Conservation (phyloP, 768 basidiomycete genomes). For the Erythrobasidium yunnanense region DNA sequence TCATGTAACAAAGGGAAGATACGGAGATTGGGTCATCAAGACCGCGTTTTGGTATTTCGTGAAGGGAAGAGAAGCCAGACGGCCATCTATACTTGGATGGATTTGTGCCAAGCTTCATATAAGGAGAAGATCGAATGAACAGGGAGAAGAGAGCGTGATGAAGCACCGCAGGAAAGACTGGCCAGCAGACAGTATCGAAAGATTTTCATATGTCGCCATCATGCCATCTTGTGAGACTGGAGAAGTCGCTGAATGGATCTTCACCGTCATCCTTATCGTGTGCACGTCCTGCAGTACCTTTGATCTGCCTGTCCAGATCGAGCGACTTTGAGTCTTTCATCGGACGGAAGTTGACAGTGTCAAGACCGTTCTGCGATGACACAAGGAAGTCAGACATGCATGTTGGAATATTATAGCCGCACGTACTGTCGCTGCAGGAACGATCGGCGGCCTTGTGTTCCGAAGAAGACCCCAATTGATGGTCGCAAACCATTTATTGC, state of each 20-base stretch:
- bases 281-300: slow-evolving; percentile 15
- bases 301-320: slow-evolving; percentile 28
- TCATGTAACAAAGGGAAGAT: too few species aligned
- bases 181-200: too few species aligned
- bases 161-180: too few species aligned
- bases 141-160: too few species aligned
- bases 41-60: too few species aligned
- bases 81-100: too few species aligned
- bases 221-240: slow-evolving; percentile 11
- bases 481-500: slow-evolving; percentile 94
- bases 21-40: too few species aligned
- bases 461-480: slow-evolving; percentile 94
- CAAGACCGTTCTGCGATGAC: not conserved
- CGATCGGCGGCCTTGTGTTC: slow-evolving; percentile 69
- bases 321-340: slow-evolving; percentile 82
- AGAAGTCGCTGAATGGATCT: slow-evolving; percentile 19
- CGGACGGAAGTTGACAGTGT: slow-evolving; percentile 53
- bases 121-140: too few species aligned
- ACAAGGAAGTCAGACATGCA: not conserved
- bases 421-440: slow-evolving; percentile 30
- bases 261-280: slow-evolving; percentile 14
- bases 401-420: not conserved
- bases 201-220: slow-evolving; percentile 7
- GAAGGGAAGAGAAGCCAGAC: too few species aligned
- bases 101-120: too few species aligned